Evolutionary conservation across 768 basidiomycete genomes (phyloP).

Genomic region (Suillus placidus): DNA sequence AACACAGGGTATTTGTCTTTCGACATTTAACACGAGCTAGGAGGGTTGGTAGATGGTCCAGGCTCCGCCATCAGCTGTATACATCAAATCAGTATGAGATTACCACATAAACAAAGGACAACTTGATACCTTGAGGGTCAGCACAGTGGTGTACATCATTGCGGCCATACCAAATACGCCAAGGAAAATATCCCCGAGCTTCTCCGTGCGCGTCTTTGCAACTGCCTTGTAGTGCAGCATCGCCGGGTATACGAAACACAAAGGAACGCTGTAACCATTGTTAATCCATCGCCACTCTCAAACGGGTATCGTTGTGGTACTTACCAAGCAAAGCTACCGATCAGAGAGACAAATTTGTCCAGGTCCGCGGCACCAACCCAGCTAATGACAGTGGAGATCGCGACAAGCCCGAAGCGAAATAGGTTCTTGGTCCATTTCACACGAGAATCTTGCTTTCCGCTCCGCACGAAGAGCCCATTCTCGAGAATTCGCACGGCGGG

Average conservation of each 20-base stretch:
- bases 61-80: conserved; percentile 65
- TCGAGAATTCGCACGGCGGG: conserved; percentile 97
- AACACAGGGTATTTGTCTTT: neutral
- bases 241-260: conserved; percentile 93
- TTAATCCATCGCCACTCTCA: conserved; percentile 13
- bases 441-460: conserved; percentile 76
- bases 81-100: conserved; percentile 14
- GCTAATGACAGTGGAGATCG: conserved; percentile 80
- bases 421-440: conserved; percentile 98
- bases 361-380: conserved; percentile 85
- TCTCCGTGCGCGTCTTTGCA: conserved; percentile 69
- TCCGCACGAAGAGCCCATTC: conserved; percentile 87
- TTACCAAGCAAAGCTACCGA: conserved; percentile 94
- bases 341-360: conserved; percentile 93
- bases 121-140: conserved; percentile 68
- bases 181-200: conserved; percentile 68
- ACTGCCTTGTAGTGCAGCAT: conserved; percentile 91
- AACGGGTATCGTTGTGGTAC: conserved; percentile 27
- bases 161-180: conserved; percentile 75
- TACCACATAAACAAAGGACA: conserved; percentile 4
- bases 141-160: conserved; percentile 76
- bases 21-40: conserved; percentile 33
- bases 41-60: conserved; percentile 40
- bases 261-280: conserved; percentile 65
- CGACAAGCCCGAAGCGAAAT: conserved; percentile 75